Percentiles rank a stretch among this genome's conserved stretches.
phyloP scores from a whole-genome alignment of 2,329 filamentous ascomycete species.

The Verticillium zaregamsianum region DNA sequence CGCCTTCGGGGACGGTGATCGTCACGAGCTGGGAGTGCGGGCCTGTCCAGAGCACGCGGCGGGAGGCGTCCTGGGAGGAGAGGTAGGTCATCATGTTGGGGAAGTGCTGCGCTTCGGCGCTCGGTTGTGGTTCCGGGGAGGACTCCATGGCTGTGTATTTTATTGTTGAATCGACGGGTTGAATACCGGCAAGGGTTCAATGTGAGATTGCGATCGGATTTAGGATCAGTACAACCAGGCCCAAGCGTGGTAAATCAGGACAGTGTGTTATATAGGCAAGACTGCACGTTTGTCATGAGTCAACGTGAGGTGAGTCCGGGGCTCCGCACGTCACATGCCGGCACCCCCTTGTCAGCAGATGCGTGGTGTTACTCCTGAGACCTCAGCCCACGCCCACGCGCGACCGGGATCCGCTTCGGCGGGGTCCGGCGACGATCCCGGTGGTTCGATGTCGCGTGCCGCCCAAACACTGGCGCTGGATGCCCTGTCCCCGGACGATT shows the following conservation, averaged over 20 bases:
- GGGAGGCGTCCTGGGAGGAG: slow-evolving; percentile 29
- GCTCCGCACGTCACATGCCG: neutral
- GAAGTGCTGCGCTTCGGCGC: neutral
- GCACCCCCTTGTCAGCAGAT: neutral
- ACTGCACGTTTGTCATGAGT: neutral
- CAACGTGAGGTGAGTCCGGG: neutral
- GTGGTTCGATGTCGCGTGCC: neutral
- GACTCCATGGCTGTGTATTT: neutral
- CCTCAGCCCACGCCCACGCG: neutral
- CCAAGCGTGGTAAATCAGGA: too few relatives aligned
- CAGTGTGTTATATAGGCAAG: neutral
- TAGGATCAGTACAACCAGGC: neutral
- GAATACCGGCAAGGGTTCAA: neutral
- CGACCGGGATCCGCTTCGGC: neutral
- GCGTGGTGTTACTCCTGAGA: neutral
- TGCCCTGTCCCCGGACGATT: neutral
- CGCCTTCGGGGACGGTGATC: slow-evolving; percentile 60
- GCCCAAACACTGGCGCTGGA: neutral
- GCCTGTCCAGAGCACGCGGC: slow-evolving; percentile 59
- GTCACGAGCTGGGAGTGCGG: slow-evolving; percentile 60
- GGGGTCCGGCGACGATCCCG: neutral
- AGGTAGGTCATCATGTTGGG: neutral
- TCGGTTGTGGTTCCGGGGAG: neutral
- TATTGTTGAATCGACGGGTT: neutral
- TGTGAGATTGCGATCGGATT: neutral